phyloP scores from a whole-genome alignment of 768 basidiomycete species.

The Tephrocybe sp. region DNA sequence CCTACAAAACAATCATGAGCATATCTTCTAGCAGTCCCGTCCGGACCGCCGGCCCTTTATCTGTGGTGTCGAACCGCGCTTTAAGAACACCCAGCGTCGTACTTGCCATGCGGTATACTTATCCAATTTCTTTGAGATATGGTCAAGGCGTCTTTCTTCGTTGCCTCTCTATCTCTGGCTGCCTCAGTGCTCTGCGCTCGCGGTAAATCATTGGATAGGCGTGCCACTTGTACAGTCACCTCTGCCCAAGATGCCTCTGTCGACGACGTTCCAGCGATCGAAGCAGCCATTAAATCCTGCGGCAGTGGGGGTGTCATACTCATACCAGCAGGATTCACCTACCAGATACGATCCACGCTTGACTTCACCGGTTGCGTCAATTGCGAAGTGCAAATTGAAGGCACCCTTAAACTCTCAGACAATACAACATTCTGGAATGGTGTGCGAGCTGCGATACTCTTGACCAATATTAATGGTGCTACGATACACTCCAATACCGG shows the following conservation, averaged over 20 bases:
- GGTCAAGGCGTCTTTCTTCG: conserved; percentile 4
- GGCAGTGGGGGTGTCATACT: conserved; percentile 31
- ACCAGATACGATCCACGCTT: conserved; percentile 26
- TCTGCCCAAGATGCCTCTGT: conserved; percentile 22
- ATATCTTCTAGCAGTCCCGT: no score
- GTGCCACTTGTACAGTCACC: conserved; percentile 27
- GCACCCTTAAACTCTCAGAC: conserved; percentile 27
- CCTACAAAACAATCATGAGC: neutral
- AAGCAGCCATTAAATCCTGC: conserved; percentile 28
- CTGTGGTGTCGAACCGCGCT: neutral
- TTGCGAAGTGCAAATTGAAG: conserved; percentile 31
- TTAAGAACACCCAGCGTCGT: no score
- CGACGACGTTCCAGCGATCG: conserved; percentile 31
- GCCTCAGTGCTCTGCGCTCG: neutral
- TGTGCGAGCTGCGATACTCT: conserved; percentile 20
- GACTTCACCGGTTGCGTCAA: conserved; percentile 28
- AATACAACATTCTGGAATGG: conserved; percentile 30
- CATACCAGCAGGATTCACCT: conserved; percentile 26
- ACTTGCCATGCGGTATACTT: no score
- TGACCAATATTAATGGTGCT: conserved; percentile 23
- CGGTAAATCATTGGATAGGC: conserved; percentile 18
- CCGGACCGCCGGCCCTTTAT: conserved; percentile 5
- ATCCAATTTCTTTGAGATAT: neutral
- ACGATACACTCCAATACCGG: conserved; percentile 28
- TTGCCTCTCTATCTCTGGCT: conserved; percentile 6